Evolutionary conservation across 305 asterid genomes (phyloP).

Genomic region (Withania somnifera): DNA sequence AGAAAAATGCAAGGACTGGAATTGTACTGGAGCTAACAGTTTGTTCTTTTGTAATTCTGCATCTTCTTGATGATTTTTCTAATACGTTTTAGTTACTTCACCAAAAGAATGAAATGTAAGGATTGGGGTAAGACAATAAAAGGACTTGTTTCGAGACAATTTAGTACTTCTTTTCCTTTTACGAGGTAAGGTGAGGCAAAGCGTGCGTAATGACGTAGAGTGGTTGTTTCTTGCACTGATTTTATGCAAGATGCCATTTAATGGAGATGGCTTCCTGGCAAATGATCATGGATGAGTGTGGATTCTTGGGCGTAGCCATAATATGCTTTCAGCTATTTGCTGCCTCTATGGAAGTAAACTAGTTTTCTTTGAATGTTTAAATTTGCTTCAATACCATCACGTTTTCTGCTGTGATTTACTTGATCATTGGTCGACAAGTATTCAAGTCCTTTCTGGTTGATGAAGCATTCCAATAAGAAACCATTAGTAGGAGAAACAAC

Average conservation of each 20-base stretch:
- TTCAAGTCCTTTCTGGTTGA: too few relatives aligned
- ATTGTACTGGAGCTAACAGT: neutral
- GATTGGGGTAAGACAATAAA: neutral
- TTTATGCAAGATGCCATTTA: neutral
- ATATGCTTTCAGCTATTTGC: neutral
- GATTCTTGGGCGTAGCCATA: neutral
- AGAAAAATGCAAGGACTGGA: neutral
- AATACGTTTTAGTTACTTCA: neutral
- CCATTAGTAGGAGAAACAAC: too few relatives aligned
- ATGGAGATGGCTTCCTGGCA: neutral
- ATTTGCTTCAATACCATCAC: neutral
- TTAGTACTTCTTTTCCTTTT: neutral
- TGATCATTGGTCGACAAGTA: too few relatives aligned
- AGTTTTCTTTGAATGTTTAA: neutral
- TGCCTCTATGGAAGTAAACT: neutral
- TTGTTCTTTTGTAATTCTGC: neutral
- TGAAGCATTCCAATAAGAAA: too few relatives aligned
- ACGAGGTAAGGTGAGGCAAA: neutral
- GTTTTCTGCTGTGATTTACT: too few relatives aligned
- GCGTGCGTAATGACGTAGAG: neutral
- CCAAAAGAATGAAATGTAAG: neutral
- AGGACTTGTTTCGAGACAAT: neutral
- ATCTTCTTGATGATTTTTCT: neutral
- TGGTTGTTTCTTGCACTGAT: neutral
- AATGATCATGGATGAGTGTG: neutral